phyloP scores from a whole-genome alignment of 371 early-diverging fungal species.

The Fennellomyces sp. region DNA sequence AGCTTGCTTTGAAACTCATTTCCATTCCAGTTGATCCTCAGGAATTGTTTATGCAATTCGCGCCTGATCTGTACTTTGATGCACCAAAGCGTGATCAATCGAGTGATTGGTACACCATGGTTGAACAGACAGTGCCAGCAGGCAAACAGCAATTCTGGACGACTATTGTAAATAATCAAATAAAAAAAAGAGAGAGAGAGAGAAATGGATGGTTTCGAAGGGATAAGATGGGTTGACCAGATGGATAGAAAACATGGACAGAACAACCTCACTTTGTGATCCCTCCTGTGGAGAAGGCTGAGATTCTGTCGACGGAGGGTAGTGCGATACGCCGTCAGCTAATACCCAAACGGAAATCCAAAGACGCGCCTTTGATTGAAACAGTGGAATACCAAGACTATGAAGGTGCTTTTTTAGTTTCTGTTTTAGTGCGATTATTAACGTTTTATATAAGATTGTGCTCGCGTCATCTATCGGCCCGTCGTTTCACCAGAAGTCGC shows the following conservation, averaged over 20 bases:
- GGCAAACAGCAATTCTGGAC: constrained; percentile 35
- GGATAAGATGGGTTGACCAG: no score
- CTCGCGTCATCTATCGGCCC: constrained; percentile 9
- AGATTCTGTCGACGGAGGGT: constrained; percentile 6
- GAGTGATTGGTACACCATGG: constrained; percentile 30
- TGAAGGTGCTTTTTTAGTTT: not conserved
- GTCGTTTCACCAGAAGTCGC: not conserved
- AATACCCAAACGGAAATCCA: constrained; percentile 61
- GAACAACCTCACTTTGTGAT: constrained; percentile 66
- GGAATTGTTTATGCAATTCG: constrained; percentile 35
- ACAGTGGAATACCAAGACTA: constrained; percentile 27
- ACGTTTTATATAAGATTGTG: not conserved
- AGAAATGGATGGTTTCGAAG: no score
- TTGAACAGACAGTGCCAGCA: constrained; percentile 37
- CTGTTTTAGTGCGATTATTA: not conserved
- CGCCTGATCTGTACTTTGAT: constrained; percentile 32
- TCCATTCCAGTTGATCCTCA: constrained; percentile 4
- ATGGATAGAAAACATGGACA: constrained; percentile 70
- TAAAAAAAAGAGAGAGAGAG: no score
- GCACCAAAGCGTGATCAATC: constrained; percentile 8
- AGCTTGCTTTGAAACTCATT: no score
- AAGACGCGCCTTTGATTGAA: constrained; percentile 52
- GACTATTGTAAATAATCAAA: constrained; percentile 50
- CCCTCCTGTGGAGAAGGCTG: constrained; percentile 68
- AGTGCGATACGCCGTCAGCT: not conserved